Conservation (phyloP, 176 grass and related monocot genomes). For the Canna indica region DNA sequence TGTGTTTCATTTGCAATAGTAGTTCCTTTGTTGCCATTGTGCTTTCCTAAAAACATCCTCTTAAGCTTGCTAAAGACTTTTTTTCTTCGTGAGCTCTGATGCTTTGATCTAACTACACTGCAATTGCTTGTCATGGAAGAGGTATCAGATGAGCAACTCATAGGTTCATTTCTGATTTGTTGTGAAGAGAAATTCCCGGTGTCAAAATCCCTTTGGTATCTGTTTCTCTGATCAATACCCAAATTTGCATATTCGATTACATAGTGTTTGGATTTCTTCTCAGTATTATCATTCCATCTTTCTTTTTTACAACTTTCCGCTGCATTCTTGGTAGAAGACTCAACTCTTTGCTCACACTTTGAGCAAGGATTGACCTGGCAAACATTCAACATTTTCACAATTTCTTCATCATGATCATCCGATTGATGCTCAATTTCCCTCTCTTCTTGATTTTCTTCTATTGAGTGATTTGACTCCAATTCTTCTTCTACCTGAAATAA, state of each 20-base stretch:
- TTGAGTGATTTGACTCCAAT: not conserved
- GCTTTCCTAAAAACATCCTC: not conserved
- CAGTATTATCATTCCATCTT: not conserved
- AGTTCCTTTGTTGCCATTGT: not conserved
- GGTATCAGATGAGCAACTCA: not conserved
- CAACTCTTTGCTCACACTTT: not conserved
- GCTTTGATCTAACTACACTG: not conserved
- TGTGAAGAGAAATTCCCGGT: not conserved
- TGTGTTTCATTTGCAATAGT: not conserved
- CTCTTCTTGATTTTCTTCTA: not conserved
- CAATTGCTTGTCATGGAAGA: not conserved
- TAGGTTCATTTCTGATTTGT: not conserved
- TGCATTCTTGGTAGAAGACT: not conserved
- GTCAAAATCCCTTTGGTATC: not conserved
- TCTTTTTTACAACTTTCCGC: not conserved
- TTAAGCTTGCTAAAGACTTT: slow-evolving; percentile 1
- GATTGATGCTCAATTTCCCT: not conserved
- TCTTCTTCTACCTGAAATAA: not conserved
- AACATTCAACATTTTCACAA: not conserved
- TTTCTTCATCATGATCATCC: not conserved
- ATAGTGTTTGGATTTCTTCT: not conserved
- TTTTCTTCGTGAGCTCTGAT: not conserved
- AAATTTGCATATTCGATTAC: not conserved
- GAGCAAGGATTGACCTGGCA: not conserved
- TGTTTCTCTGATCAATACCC: not conserved